These are phyloP conservation scores for Cryptosporidium viatorum DNA, from an alignment of 169 alveolate species.

Conservation along the genomic window DNA sequence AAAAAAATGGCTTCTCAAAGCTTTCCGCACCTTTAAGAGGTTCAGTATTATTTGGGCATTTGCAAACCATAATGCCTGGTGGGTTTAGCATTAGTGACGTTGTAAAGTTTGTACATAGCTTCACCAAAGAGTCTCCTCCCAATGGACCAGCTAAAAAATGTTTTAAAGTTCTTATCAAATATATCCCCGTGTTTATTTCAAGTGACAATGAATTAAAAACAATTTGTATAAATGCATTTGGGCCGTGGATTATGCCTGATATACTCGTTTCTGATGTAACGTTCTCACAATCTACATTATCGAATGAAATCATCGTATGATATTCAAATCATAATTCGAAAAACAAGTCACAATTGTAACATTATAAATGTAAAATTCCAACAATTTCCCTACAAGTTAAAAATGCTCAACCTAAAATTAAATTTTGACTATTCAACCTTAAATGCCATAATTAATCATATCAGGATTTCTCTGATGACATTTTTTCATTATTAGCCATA, in stretches of 20 bases:
- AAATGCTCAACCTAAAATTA: neutral
- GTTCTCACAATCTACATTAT: slow-evolving; percentile 18
- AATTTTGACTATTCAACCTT: neutral
- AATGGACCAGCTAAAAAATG: slow-evolving; percentile 67
- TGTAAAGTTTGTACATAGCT: slow-evolving; percentile 38
- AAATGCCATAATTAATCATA: neutral
- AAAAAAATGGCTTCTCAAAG: slow-evolving; percentile 32
- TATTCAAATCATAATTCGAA: neutral
- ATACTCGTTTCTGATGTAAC: slow-evolving; percentile 57
- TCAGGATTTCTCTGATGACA: neutral
- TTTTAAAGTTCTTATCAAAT: slow-evolving; percentile 42
- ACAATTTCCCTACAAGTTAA: neutral
- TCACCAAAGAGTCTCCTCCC: slow-evolving; percentile 59
- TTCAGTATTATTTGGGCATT: slow-evolving; percentile 55
- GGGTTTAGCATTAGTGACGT: slow-evolving; percentile 64
- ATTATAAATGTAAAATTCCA: neutral
- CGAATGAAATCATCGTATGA: slow-evolving; percentile 9
- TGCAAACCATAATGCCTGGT: slow-evolving; percentile 72
- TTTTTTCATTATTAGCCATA: neutral
- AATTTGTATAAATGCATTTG: slow-evolving; percentile 66
- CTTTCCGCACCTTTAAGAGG: slow-evolving; percentile 73
- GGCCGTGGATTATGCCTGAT: slow-evolving; percentile 76
- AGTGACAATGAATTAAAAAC: slow-evolving; percentile 54
- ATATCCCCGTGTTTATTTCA: slow-evolving; percentile 53
- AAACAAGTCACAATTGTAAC: neutral